These are phyloP conservation scores for Saccharata proteae DNA, from an alignment of 2,329 filamentous ascomycete genomes.

Conservation along the genomic window DNA sequence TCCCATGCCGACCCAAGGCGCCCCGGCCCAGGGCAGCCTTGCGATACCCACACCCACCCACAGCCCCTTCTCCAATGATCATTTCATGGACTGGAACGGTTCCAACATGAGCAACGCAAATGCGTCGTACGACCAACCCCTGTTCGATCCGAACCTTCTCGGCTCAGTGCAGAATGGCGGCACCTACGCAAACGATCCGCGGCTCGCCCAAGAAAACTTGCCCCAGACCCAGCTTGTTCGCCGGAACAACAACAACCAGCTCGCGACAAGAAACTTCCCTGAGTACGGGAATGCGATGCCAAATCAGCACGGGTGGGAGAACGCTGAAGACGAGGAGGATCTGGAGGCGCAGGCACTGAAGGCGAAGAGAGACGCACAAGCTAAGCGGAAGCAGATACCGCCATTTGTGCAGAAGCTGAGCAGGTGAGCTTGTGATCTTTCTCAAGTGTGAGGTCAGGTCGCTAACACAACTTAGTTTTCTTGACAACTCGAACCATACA, in stretches of 20 bases:
- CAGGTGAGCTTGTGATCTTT: constrained; percentile 51
- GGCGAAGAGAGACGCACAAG: constrained; percentile 77
- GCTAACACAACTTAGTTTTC: constrained; percentile 52
- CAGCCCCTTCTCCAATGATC: constrained; percentile 19
- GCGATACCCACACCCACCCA: neutral
- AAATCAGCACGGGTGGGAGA: constrained; percentile 37
- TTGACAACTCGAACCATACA: constrained; percentile 85
- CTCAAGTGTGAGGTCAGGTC: neutral
- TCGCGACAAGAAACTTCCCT: constrained; percentile 22
- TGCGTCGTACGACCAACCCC: constrained; percentile 22
- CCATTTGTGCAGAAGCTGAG: constrained; percentile 96
- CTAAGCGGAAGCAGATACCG: constrained; percentile 89
- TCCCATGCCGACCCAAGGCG: too few species aligned
- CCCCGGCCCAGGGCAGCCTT: constrained; percentile 12
- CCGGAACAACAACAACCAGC: constrained; percentile 34
- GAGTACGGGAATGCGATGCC: too few species aligned
- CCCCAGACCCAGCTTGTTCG: constrained; percentile 32
- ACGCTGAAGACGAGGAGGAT: constrained; percentile 57
- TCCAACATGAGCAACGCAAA: constrained; percentile 15
- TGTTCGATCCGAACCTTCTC: constrained; percentile 22
- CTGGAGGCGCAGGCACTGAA: constrained; percentile 68
- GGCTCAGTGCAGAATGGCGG: constrained; percentile 5
- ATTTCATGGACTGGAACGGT: constrained; percentile 23
- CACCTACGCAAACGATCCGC: constrained; percentile 14
- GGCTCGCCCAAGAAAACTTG: constrained; percentile 12